Evolutionary conservation across 2,329 filamentous ascomycete genomes (phyloP), one percentile per base, ranked within the genome.

Genomic region (Apiospora marii): DNA sequence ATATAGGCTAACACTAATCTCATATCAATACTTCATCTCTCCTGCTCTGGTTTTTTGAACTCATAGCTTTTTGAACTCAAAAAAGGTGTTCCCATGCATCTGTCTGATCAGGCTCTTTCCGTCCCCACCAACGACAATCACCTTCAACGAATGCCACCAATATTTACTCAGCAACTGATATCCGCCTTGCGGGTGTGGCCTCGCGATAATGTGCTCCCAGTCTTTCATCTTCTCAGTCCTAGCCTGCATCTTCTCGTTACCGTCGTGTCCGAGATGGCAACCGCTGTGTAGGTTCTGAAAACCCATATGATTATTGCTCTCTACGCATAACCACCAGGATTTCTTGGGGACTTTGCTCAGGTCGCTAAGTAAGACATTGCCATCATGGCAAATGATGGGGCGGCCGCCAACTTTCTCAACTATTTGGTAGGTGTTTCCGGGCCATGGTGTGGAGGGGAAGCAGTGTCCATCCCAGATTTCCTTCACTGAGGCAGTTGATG

Each of bases 181-280:
- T 27, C 49, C 71, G 24, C 71, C 71, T 8, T 48, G 27, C 19
- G 71, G 71, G 24, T 61, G 67, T 8, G 58, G 51, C n/a, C 68
- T 69, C 16, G 71, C 58, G 10, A 68, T 72, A 8, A 72, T 67
- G 58, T 44, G 58, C 67, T 72, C 71, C 71, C 71, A 69, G 1
- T 46, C 67, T 1, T 70, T 24, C 19, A 70, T 64, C 19, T 30
- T 19, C 6, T 7, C 43, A 19, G 30, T 24, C 67, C 14, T 24
- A n/a, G 71, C 67, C n/a, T n/a, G n/a, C 49, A 70, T 30, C 6
- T 24, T 14, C 10, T 61, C 41, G 16, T 43, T 70, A 3, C 30
- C 30, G 30, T 70, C 51, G 51, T 72, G 71, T 3, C 71, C 71
- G n/a, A 72, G 46, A 16, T 67, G 70, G 44, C 46, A 61, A n/a